Percentiles rank a stretch among this genome's conserved stretches.
These are phyloP conservation scores for Verticillium longisporum DNA, from an alignment of 2,329 filamentous ascomycete genomes.

Conservation along the genomic window DNA sequence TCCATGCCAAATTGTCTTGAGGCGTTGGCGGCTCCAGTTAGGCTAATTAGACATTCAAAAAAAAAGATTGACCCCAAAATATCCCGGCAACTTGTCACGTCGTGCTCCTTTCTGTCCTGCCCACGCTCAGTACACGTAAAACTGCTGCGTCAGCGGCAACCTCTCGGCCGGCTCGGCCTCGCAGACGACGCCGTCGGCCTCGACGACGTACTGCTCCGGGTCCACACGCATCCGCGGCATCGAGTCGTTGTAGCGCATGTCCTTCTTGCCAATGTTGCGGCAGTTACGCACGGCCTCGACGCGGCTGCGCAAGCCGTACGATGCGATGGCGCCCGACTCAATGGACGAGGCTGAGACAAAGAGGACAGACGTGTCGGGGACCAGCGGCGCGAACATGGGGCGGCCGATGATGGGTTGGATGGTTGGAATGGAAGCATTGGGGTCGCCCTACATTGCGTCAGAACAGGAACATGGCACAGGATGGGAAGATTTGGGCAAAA, in stretches of 20 bases:
- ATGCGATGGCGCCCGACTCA: conserved; percentile 56
- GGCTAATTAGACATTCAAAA: neutral
- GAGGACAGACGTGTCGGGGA: conserved; percentile 67
- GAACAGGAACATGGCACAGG: neutral
- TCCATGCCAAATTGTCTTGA: neutral
- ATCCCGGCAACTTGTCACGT: no score
- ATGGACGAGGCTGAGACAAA: conserved; percentile 77
- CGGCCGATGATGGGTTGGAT: conserved; percentile 78
- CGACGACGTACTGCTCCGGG: conserved; percentile 81
- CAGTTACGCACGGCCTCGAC: conserved; percentile 75
- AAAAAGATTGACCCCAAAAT: no score
- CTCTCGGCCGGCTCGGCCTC: conserved; percentile 63
- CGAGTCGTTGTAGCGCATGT: conserved; percentile 84
- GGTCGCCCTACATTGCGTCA: conserved; percentile 53
- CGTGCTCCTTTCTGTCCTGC: no score
- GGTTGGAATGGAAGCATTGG: conserved; percentile 80
- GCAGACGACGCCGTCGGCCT: conserved; percentile 73
- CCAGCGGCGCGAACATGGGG: conserved; percentile 75
- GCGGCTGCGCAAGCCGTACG: conserved; percentile 71
- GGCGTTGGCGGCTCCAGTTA: neutral
- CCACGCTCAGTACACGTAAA: conserved; percentile 54
- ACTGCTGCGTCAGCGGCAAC: conserved; percentile 71
- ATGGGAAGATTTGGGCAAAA: neutral
- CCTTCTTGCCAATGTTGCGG: conserved; percentile 66
- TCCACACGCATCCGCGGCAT: conserved; percentile 89